Percentiles rank a stretch among this genome's conserved stretches.
These are phyloP conservation scores for Tolypocladium ovalisporum DNA, from an alignment of 2,329 filamentous ascomycete species.

Conservation along the genomic window DNA sequence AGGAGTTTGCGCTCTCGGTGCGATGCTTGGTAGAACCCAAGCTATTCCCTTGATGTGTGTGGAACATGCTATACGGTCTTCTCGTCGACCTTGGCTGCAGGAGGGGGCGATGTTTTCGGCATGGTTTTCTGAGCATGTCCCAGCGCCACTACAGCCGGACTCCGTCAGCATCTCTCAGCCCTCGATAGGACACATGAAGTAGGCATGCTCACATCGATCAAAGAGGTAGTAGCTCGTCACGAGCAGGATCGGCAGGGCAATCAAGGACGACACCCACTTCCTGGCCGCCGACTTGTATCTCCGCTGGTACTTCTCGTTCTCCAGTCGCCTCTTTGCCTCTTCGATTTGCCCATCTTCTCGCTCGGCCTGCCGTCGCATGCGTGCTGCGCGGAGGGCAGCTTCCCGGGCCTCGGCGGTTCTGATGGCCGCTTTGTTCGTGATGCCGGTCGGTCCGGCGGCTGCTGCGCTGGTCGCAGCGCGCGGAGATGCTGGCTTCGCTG, in stretches of 20 bases:
- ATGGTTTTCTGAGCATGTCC: slow-evolving; percentile 18
- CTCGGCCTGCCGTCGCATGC: slow-evolving; percentile 7
- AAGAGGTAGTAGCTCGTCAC: slow-evolving; percentile 46
- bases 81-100: neutral
- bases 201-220: slow-evolving; percentile 30
- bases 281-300: slow-evolving; percentile 32
- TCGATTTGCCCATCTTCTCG: slow-evolving; percentile 8
- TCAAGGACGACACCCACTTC: slow-evolving; percentile 35
- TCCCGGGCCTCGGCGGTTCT: slow-evolving; percentile 12
- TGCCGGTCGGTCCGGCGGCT: neutral
- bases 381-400: slow-evolving; percentile 11
- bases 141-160: slow-evolving; percentile 15
- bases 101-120: slow-evolving; percentile 3
- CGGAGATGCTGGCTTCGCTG: neutral
- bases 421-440: slow-evolving; percentile 4
- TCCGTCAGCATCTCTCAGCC: neutral
- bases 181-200: no score
- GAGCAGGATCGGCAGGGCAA: slow-evolving; percentile 41
- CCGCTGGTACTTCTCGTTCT: slow-evolving; percentile 25
- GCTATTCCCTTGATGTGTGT: no score
- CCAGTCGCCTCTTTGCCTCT: slow-evolving; percentile 8
- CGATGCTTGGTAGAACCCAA: no score
- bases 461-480: neutral
- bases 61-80: neutral
- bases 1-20: neutral